Percentiles rank a stretch among this genome's conserved stretches.
phyloP scores from a whole-genome alignment of 495 filamentous ascomycete genomes.

The Echria macrotheca region DNA sequence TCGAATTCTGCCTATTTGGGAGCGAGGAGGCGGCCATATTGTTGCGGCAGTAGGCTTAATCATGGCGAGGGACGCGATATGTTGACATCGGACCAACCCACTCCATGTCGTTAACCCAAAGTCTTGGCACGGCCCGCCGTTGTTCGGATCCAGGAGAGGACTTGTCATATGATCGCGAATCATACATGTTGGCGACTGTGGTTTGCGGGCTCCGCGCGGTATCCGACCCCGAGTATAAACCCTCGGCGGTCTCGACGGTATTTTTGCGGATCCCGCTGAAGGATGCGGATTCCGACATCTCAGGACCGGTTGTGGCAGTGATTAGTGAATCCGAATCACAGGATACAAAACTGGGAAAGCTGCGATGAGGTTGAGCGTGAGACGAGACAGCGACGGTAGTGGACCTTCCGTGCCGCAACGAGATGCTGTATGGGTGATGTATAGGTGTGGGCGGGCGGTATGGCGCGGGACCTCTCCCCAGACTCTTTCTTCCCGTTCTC shows the following conservation, averaged over 20 bases:
- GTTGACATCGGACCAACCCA: constrained; percentile 13
- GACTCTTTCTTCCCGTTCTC: constrained; percentile 9
- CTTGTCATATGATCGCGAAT: too few species aligned
- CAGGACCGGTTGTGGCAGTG: too few species aligned
- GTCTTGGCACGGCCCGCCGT: constrained; percentile 9
- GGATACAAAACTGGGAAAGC: constrained; percentile 1
- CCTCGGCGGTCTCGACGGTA: too few species aligned
- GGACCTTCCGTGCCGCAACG: constrained; percentile 15
- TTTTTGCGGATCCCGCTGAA: too few species aligned
- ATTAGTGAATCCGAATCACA: too few species aligned
- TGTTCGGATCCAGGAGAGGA: too few species aligned
- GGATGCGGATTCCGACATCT: too few species aligned
- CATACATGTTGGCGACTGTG: too few species aligned
- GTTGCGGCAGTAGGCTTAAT: constrained; percentile 25
- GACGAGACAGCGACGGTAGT: constrained; percentile 17
- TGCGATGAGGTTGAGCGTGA: constrained; percentile 2
- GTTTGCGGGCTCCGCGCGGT: too few species aligned
- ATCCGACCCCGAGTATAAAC: too few species aligned
- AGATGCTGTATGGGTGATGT: background rate
- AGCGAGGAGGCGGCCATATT: constrained; percentile 16
- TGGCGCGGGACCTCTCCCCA: constrained; percentile 8
- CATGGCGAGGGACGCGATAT: constrained; percentile 12
- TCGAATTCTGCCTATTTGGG: constrained; percentile 25
- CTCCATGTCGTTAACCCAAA: constrained; percentile 8
- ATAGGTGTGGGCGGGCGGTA: background rate